Evolutionary conservation across 164 flowering plant species (phyloP), one percentile per base, ranked within the genome.

Genomic region (Stephania cephalantha): DNA sequence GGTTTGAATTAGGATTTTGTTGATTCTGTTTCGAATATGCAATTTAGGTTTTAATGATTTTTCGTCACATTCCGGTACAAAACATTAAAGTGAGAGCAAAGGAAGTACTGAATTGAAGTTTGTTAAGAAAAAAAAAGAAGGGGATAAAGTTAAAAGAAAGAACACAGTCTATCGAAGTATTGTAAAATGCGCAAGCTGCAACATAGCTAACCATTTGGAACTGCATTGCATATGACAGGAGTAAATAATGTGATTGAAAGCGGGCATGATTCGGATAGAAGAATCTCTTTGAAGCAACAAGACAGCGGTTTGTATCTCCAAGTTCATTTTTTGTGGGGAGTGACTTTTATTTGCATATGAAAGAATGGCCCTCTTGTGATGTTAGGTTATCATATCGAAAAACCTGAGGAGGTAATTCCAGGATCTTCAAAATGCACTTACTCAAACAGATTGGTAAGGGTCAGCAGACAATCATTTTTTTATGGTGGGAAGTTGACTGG

Each of bases 321-420:
- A 52, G 29, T 8, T 20, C 52, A 64, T 77, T 30, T 63, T 31
- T 8, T 68, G 2, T 66, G n/a, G 42, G 42, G 42, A 31, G 42
- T 25, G 35, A 8, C 69, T 45, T 69, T 18, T 22, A 6, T 61
- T 46, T 63, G 25, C 63, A 9, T 29, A 22, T 52, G 66, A 69
- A 25, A 46, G 22, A 70, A 64, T 75, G 45, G 12, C 1, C 29
- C 53, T 20, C 29, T 45, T 20, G 72, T 68, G 71, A 15, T 77
- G 69, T 76, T 55, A 86, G 91, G 83, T 70, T 78, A 79, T 46
- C 87, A 83, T 55, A 75, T 82, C 17, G 77, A 79, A 20, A 73
- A 76, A 74, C 87, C 95, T 17, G 76, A 67, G 65, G 84, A 80
- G 50, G 85, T 79, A 18, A 90, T 83, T 1, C 85, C 80, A 42